Evolutionary conservation across 441 rosid species (phyloP).

Genomic region (Euphorbia celastroides): DNA sequence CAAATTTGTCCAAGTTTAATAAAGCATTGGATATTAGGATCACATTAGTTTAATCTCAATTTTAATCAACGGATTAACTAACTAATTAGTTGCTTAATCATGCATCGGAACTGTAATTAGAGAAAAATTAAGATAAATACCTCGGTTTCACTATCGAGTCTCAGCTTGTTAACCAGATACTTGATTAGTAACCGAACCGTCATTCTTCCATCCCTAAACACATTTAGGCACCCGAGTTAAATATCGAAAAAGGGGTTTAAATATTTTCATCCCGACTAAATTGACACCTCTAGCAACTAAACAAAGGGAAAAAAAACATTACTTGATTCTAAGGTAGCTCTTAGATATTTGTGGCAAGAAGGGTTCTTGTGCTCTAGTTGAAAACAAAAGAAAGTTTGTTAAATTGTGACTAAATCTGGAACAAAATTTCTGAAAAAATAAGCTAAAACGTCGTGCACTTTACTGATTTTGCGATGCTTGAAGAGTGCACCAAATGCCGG

Average conservation of each 20-base stretch:
- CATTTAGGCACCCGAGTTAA: too few species aligned
- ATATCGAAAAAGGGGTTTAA: too few species aligned
- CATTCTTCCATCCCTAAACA: slow-evolving; percentile 98
- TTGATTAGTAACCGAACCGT: slow-evolving; percentile 83
- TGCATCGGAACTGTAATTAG: slow-evolving; percentile 21
- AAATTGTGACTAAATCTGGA: too few species aligned
- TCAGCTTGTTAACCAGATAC: slow-evolving; percentile 93
- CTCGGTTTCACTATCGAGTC: slow-evolving; percentile 94
- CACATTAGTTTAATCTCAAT: background rate
- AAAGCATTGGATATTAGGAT: background rate
- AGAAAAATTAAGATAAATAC: slow-evolving; percentile 30
- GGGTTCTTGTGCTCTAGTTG: slow-evolving; percentile 78
- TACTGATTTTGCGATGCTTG: slow-evolving; percentile 91
- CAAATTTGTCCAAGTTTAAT: slow-evolving; percentile 26
- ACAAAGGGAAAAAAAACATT: slow-evolving; percentile 10
- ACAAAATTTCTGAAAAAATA: background rate
- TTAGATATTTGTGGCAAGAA: slow-evolving; percentile 89
- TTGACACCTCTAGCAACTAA: background rate
- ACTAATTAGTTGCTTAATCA: background rate
- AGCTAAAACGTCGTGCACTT: too few species aligned
- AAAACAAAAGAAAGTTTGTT: slow-evolving; percentile 14
- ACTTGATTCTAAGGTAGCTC: slow-evolving; percentile 98
- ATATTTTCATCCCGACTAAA: too few species aligned
- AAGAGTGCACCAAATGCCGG: slow-evolving; percentile 95
- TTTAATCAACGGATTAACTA: background rate